Evolutionary conservation across 495 filamentous ascomycete species (phyloP), one percentile per base, ranked within the genome.

Genomic region (Neurospora sp.): DNA sequence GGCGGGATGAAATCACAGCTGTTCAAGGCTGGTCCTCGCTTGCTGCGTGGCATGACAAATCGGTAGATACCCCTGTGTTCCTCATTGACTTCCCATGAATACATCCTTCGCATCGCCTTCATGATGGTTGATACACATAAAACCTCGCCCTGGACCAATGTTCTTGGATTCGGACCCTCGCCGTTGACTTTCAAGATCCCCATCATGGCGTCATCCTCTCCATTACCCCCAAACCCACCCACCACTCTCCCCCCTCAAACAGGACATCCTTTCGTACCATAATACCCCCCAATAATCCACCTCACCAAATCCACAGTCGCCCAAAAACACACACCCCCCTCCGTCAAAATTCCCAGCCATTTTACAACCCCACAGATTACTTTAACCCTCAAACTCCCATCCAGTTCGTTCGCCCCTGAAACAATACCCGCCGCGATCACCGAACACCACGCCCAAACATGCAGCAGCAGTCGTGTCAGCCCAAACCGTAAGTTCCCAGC

Each of bases 361-460:
- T 2, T 5, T 1, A 20, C n/a, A 46, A 46, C 9, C 9, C 0
- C 2, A 20, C 9, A 20, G 7, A 11, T 46, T 10, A 20, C 4
- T 0, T 4, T 0, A 20, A 20, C 8, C 9, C 18, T 20, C 44
- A 4, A 10, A 4, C n/a, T 46, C 44, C 0, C 2, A 1, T 46
- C 44, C 8, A 2, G 1, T 10, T 0, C n/a, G 2, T 20, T 20
- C 2, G 14, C 40, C 40, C 14, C 40, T 0, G 8, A 10, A 9
- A 10, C 0, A 11, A n/a, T 20, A 11, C 3, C 0, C 0, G 11
- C 48, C 48, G 1, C 20, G 0, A 27, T 27, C 0, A 59, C 5
- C 20, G 5, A 27, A 59, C 44, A 20, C 10, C 48, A 27, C 4
- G 20, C n/a, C 20, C 11, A 16, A 62, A 16, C 12, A 3, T 62